Percentiles rank a stretch among this genome's conserved stretches.
These are phyloP conservation scores for Candida insectalens DNA, from an alignment of 805 yeast species.

Conservation along the genomic window DNA sequence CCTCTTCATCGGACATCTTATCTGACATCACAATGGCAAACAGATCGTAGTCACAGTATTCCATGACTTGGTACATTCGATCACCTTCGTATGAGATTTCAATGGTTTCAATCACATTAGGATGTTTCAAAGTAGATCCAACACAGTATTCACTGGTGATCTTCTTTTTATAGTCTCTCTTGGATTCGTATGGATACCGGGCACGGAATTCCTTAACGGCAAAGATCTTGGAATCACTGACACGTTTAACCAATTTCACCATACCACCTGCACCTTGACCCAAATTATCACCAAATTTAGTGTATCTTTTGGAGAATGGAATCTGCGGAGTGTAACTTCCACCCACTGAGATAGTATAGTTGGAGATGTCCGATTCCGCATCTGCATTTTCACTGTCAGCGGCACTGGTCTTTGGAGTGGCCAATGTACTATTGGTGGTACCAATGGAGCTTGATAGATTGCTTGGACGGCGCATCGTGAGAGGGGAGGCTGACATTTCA, in stretches of 20 bases:
- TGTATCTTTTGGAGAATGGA: conserved; percentile 69
- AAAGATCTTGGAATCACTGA: conserved; percentile 59
- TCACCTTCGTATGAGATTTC: conserved; percentile 88
- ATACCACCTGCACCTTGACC: conserved; percentile 97
- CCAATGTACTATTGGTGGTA: conserved; percentile 6
- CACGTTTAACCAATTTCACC: conserved; percentile 64
- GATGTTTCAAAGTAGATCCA: conserved; percentile 82
- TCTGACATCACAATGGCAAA: conserved; percentile 94
- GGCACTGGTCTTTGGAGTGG: conserved; percentile 2
- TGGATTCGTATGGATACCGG: conserved; percentile 60
- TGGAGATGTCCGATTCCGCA: conserved; percentile 6
- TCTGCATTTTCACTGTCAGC: conserved; percentile 1
- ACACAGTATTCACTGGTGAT: conserved; percentile 93
- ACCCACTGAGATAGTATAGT: conserved; percentile 19
- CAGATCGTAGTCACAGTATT: conserved; percentile 85
- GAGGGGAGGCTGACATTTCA: conserved; percentile 7
- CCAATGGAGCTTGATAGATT: conserved; percentile 3
- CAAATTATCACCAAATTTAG: conserved; percentile 73
- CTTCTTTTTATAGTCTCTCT: conserved; percentile 82
- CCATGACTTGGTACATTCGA: conserved; percentile 85
- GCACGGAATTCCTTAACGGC: conserved; percentile 91
- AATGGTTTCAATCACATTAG: conserved; percentile 83
- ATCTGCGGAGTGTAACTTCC: conserved; percentile 33
- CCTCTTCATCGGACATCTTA: conserved; percentile 71
- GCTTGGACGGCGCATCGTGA: conserved; percentile 2